Conservation (phyloP, 2,329 filamentous ascomycete genomes). For the Sporothrix humicola region DNA sequence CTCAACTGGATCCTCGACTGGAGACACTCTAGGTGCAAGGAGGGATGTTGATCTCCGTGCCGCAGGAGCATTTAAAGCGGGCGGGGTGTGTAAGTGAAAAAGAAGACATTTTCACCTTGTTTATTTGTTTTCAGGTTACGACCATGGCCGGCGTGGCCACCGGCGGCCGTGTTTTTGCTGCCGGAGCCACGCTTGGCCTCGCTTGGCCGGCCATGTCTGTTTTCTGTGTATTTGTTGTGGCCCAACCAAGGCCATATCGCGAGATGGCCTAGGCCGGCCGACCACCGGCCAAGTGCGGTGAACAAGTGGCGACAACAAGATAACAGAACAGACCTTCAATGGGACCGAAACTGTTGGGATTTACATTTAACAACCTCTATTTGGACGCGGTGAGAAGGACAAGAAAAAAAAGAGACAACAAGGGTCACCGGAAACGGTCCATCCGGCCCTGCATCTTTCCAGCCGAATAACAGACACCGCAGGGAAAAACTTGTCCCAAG, state of each 20-base stretch:
- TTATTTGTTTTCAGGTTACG: not conserved
- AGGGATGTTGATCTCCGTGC: conserved; percentile 10
- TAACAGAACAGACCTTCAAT: not conserved
- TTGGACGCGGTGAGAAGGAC: conserved; percentile 6
- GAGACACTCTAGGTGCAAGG: not conserved
- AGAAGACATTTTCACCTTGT: not conserved
- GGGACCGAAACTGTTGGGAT: not conserved
- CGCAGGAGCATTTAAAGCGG: not conserved
- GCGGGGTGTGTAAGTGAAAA: not conserved
- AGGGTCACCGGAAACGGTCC: not conserved
- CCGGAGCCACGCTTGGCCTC: not conserved
- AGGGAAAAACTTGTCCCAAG: conserved; percentile 3
- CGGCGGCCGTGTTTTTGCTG: not conserved
- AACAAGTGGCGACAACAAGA: not conserved
- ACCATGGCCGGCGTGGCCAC: conserved; percentile 3
- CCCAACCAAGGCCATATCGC: not conserved
- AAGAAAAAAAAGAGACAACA: not conserved
- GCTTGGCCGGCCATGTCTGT: not conserved
- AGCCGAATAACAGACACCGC: conserved; percentile 5
- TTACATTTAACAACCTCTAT: not conserved
- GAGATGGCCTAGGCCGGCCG: not conserved
- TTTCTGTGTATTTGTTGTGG: not conserved
- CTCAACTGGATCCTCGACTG: too few relatives aligned
- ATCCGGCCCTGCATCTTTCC: not conserved
- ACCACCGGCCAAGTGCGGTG: not conserved